Evolutionary conservation across 2,329 filamentous ascomycete genomes (phyloP).

Genomic region (Aureobasidium sp.): DNA sequence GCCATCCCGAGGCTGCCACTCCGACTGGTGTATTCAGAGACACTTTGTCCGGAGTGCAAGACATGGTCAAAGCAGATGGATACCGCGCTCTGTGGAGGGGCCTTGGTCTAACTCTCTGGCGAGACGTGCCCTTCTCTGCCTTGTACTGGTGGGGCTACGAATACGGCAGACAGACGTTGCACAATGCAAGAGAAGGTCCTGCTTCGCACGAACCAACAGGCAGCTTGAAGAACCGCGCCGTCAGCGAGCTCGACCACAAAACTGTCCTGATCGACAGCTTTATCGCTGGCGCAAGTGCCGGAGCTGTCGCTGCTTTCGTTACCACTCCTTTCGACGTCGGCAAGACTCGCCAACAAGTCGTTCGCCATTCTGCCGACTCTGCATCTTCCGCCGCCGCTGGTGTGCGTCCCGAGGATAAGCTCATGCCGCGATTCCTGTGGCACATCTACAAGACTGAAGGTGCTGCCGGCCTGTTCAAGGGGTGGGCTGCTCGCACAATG

Average conservation of each 20-base stretch:
- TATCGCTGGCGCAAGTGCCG: conserved; percentile 73
- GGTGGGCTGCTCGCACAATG: conserved; percentile 83
- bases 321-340: conserved; percentile 97
- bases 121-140: conserved; percentile 93
- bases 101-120: conserved; percentile 83
- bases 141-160: conserved; percentile 99
- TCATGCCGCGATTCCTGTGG: conserved; percentile 76
- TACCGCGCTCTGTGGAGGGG: conserved; percentile 85
- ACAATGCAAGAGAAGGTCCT: conserved; percentile 52
- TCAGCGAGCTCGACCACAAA: conserved; percentile 62
- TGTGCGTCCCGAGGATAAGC: conserved; percentile 61
- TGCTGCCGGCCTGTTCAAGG: conserved; percentile 71
- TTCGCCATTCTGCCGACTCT: conserved; percentile 48
- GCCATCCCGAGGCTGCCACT: conserved; percentile 36
- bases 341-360: conserved; percentile 89
- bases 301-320: conserved; percentile 75
- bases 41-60: conserved; percentile 66
- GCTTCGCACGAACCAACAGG: conserved; percentile 21
- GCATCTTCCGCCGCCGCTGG: conserved; percentile 32
- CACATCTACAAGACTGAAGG: conserved; percentile 90
- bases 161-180: conserved; percentile 64
- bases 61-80: conserved; percentile 72
- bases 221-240: conserved; percentile 37
- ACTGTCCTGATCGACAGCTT: conserved; percentile 86
- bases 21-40: conserved; percentile 66